These are phyloP conservation scores for Akanthomyces uredinophilus DNA, from an alignment of 2,329 filamentous ascomycete genomes.

Conservation along the genomic window DNA sequence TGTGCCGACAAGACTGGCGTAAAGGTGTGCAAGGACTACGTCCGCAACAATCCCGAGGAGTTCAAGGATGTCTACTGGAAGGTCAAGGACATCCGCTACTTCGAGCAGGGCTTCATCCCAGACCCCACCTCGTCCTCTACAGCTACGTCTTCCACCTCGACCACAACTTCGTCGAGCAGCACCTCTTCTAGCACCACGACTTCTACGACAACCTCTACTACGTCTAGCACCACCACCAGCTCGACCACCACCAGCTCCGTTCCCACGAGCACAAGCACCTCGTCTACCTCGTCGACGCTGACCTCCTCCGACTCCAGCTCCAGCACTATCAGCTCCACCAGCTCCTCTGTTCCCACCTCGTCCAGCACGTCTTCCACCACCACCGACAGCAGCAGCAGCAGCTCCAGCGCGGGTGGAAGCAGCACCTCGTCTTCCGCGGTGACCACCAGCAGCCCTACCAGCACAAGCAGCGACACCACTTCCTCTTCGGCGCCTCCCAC, in stretches of 20 bases:
- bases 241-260: neutral
- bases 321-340: neutral
- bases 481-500: neutral
- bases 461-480: neutral
- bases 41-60: slow-evolving; percentile 30
- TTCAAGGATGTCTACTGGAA: slow-evolving; percentile 39
- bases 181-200: neutral
- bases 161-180: slow-evolving; percentile 9
- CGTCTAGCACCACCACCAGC: neutral
- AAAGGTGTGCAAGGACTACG: slow-evolving; percentile 32
- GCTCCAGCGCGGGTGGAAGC: neutral
- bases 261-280: slow-evolving; percentile 18
- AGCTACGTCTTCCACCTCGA: slow-evolving; percentile 14
- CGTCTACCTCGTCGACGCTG: slow-evolving; percentile 17
- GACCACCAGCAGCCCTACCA: neutral
- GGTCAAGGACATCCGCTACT: slow-evolving; percentile 39
- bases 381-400: neutral
- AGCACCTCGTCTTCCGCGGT: neutral
- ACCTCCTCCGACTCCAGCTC: slow-evolving; percentile 6
- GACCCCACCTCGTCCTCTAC: slow-evolving; percentile 22
- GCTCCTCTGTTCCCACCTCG: neutral
- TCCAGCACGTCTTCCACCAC: neutral
- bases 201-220: neutral
- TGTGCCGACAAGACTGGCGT: slow-evolving; percentile 24
- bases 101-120: slow-evolving; percentile 19